Percentiles rank a stretch among this genome's conserved stretches.
Conservation (phyloP, 2,329 filamentous ascomycete species). For the Epichloe elymi region DNA sequence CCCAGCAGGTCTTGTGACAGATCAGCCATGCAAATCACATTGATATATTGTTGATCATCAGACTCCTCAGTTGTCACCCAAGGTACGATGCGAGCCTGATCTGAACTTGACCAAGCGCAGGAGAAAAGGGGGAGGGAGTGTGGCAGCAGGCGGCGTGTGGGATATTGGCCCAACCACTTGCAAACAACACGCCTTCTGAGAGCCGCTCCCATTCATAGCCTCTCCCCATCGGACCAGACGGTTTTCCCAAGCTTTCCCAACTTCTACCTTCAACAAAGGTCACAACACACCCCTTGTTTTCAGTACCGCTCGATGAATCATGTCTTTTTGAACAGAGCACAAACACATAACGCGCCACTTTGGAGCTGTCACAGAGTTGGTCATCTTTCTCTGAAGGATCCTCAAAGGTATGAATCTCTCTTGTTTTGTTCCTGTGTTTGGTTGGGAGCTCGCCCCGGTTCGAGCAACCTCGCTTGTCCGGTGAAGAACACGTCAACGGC, state of each 20-base stretch:
- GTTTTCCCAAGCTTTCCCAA: not conserved
- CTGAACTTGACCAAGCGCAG: not conserved
- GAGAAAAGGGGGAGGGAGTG: not conserved
- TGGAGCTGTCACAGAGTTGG: not conserved
- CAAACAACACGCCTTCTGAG: not conserved
- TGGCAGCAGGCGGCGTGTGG: not conserved
- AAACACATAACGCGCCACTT: not conserved
- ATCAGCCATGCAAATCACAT: not conserved
- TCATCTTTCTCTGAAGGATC: not conserved
- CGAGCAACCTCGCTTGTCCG: not conserved
- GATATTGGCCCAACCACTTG: not conserved
- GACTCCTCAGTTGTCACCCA: not conserved
- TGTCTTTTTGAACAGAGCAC: not conserved
- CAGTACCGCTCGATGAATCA: not conserved
- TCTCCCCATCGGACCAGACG: not conserved
- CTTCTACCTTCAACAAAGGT: not conserved
- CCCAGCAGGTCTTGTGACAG: not conserved
- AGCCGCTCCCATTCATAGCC: not conserved
- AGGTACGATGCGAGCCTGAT: not conserved
- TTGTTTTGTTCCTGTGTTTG: not conserved
- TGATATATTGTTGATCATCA: not conserved
- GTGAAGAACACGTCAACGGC: not conserved
- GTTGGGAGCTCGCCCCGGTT: not conserved
- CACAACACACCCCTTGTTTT: not conserved
- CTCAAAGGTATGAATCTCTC: slow-evolving; percentile 2